Evolutionary conservation across 805 yeast genomes (phyloP), one percentile per base, ranked within the genome.

Genomic region (Metschnikowia hibisci): DNA sequence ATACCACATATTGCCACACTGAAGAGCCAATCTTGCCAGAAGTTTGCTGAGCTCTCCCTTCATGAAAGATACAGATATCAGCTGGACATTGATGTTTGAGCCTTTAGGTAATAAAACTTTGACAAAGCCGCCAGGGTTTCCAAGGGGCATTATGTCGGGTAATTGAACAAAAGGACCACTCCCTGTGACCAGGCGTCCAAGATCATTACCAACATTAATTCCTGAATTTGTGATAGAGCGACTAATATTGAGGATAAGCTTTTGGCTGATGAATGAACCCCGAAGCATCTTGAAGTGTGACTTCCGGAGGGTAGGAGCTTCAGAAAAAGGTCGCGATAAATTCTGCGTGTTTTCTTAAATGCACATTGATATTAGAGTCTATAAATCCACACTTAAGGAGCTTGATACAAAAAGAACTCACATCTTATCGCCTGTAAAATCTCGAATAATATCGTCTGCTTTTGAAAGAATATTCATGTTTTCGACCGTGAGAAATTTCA

Each of bases 401-500:
- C 23, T 8, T 8, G 23, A 20, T 20, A 20, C 7, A 3, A 20
- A 3, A 20, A 20, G 8, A 12, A 13, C n/a, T 27, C n/a, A 27
- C n/a, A 18, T 12, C 23, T 6, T 7, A n/a, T 27, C 11, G 20
- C 9, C 32, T 12, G 18, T n/a, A 7, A 38, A 46, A 16, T 18
- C 35, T 16, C 26, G 44, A 16, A 47, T 44, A 10, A 43, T 34
- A 9, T 47, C 53, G 47, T 66, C 66, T 14, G 74, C 57, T 12
- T 49, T 61, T 9, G 44, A 43, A 22, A 67, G 57, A 13, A 54
- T 51, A 25, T 49, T 45, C 27, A 48, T 50, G 43, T 56, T 61
- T 4, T 43, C 51, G 28, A 57, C 63, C 38, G 54, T 50, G 6
- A 69, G 44, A 13, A 69, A 40, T 2, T 45, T n/a, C 26, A 52